phyloP scores from a whole-genome alignment of 495 filamentous ascomycete species.

The Penicillium dipodomyicola region DNA sequence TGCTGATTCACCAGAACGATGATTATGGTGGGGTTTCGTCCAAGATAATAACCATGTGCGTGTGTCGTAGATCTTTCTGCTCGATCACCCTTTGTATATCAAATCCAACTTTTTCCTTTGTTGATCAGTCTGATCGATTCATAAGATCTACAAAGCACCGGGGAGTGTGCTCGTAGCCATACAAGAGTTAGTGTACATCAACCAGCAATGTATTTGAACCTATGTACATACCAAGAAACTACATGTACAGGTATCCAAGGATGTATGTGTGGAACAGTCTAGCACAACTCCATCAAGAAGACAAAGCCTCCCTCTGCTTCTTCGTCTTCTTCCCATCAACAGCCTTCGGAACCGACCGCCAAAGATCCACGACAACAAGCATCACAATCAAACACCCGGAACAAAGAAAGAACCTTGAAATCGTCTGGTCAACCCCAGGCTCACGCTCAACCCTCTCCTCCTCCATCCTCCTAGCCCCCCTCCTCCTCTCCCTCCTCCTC shows the following conservation, averaged over 20 bases:
- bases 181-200: background rate
- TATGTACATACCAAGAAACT: background rate
- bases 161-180: background rate
- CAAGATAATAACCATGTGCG: constrained; percentile 35
- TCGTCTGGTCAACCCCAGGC: constrained; percentile 28
- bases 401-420: constrained; percentile 47
- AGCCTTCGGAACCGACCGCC: constrained; percentile 1
- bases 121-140: constrained; percentile 10
- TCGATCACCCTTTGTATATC: constrained; percentile 41
- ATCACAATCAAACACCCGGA: constrained; percentile 37
- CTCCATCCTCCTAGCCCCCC: constrained; percentile 11
- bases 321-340: constrained; percentile 4
- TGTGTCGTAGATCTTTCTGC: constrained; percentile 32
- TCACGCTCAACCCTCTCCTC: background rate
- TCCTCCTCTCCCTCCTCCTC: constrained; percentile 42
- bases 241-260: background rate
- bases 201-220: constrained; percentile 1
- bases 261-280: background rate
- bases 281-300: constrained; percentile 6
- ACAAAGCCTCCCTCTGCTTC: constrained; percentile 9
- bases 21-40: constrained; percentile 9
- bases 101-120: constrained; percentile 38
- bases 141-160: background rate
- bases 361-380: constrained; percentile 22
- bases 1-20: constrained; percentile 12